Evolutionary conservation across 805 yeast genomes (phyloP).

Genomic region (Teunomyces lycoperdinae): DNA sequence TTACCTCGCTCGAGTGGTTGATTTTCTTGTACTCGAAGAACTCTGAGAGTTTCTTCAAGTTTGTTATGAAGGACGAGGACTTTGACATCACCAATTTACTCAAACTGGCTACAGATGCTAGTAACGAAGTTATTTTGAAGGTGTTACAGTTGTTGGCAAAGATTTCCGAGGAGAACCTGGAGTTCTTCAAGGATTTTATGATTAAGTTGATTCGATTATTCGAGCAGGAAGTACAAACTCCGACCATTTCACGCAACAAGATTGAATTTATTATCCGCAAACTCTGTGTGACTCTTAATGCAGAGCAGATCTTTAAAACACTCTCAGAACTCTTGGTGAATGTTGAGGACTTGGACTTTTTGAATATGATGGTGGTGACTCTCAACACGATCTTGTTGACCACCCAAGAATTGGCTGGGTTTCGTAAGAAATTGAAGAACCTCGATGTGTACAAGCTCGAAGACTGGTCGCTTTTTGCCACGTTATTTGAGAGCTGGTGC

Average conservation of each 20-base stretch:
- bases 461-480: slow-evolving; percentile 68
- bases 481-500: slow-evolving; percentile 87
- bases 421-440: slow-evolving; percentile 62
- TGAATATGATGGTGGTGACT: slow-evolving; percentile 79
- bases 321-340: slow-evolving; percentile 69
- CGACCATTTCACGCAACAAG: slow-evolving; percentile 57
- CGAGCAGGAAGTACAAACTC: slow-evolving; percentile 37
- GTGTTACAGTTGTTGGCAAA: slow-evolving; percentile 71
- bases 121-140: slow-evolving; percentile 73
- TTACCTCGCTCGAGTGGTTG: slow-evolving; percentile 89
- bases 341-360: slow-evolving; percentile 57
- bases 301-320: slow-evolving; percentile 80
- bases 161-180: slow-evolving; percentile 72
- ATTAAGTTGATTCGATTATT: slow-evolving; percentile 66
- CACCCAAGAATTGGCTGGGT: slow-evolving; percentile 70
- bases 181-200: slow-evolving; percentile 73
- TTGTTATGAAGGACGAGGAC: slow-evolving; percentile 31
- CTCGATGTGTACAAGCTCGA: slow-evolving; percentile 52
- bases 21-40: slow-evolving; percentile 73
- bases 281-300: slow-evolving; percentile 73
- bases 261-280: slow-evolving; percentile 79
- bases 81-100: slow-evolving; percentile 71
- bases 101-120: slow-evolving; percentile 64
- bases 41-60: slow-evolving; percentile 27
- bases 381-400: slow-evolving; percentile 82